phyloP scores from a whole-genome alignment of 1,284 basidiomycete species.

The Pseudomicrostroma phylloplanum region DNA sequence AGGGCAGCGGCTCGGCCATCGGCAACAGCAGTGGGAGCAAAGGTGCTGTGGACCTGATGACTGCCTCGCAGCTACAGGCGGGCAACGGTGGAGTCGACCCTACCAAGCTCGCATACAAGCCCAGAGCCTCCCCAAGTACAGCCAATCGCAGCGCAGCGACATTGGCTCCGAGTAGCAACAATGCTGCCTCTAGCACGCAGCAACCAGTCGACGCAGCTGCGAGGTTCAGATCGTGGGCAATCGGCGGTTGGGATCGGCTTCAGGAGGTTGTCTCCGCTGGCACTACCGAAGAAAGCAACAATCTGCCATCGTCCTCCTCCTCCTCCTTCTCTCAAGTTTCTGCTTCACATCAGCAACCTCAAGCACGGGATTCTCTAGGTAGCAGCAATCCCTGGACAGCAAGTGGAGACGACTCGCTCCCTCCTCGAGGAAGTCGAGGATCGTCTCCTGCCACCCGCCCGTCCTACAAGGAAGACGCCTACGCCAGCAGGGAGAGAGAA shows the following conservation, averaged over 20 bases:
- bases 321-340: no score
- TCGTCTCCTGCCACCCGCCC: no score
- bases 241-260: constrained; percentile 1
- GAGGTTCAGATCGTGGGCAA: constrained; percentile 4
- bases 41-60: constrained; percentile 6
- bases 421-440: no score
- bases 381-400: not conserved
- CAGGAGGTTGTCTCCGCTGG: not conserved
- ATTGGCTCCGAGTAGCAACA: not conserved
- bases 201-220: not conserved
- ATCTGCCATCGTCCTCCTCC: not conserved
- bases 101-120: not conserved
- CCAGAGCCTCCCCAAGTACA: not conserved
- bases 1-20: not conserved
- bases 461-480: no score
- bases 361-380: not conserved
- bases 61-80: constrained; percentile 1
- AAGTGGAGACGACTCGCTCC: no score
- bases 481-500: no score
- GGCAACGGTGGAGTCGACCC: not conserved
- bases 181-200: not conserved
- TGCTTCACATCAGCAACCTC: no score
- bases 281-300: not conserved
- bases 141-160: not conserved
- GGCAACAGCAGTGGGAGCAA: not conserved